Evolutionary conservation across 345 rosid species (phyloP), one percentile per base, ranked within the genome.

Genomic region (Euphorbia peplus): DNA sequence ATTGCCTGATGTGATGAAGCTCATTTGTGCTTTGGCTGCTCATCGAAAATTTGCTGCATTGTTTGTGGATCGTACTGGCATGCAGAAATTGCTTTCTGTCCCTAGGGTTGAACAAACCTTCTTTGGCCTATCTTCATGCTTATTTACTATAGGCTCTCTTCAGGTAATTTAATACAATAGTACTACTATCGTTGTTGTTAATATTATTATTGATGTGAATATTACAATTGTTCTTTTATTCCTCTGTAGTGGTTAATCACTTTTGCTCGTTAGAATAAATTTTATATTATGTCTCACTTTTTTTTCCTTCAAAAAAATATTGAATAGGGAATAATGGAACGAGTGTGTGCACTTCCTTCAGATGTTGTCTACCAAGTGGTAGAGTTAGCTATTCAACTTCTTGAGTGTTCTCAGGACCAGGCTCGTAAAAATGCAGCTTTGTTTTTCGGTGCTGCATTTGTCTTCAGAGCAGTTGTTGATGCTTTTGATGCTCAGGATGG

Each of bases 41-140:
- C 97, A 91, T 73, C 84, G 95, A 70, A 95, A 95, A 83, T 95
- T 95, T 79, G 97, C 99, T 74, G 95, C 99, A 7, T 82, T 95
- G 73, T 95, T 91, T 86, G 99, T 95, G 66, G 99, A 95, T 78
- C 86, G 97, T 4, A 86, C 95, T 80, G 99, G 99, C 78, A 82
- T 91, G 80, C 96, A 89, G 75, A 95, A 91, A 71, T 82, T 95
- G 82, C 97, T 95, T 63, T 84, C 90, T 73, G 84, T 90, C 26
- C 96, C 99, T 56, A 88, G 93, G 79, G 82, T 76, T 69, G 77
- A 83, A 62, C 83, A 85, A 55, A 90, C 92, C 24, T 88, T 80
- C 78, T 87, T 83, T 80, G 97, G 97, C 65, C 91, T 95, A 73
- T 95, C 99, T 61, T 91, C 92, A 50, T 95, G 99, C 86, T 85